These are phyloP conservation scores for Xerocomus amazonicus DNA, from an alignment of 1,284 basidiomycete genomes.

Conservation along the genomic window DNA sequence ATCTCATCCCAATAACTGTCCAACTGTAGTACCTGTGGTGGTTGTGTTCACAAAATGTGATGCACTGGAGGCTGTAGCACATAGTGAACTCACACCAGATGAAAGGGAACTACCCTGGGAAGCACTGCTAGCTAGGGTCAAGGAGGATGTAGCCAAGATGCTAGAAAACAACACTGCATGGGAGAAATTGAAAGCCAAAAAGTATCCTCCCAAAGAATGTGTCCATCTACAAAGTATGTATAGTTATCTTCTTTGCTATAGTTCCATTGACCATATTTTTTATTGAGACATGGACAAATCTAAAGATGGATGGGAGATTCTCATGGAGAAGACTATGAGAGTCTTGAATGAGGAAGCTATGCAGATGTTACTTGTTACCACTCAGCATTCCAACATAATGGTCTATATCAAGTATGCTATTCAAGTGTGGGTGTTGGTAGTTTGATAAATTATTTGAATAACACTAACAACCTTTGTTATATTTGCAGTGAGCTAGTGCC, in stretches of 20 bases:
- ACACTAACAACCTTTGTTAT: neutral
- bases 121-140: neutral
- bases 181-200: neutral
- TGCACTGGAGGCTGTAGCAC: neutral
- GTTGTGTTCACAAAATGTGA: conserved; percentile 2
- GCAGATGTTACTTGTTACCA: conserved; percentile 5
- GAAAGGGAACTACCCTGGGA: neutral
- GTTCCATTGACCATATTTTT: neutral
- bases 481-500: neutral
- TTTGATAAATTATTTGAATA: neutral
- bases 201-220: neutral
- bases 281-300: conserved; percentile 5
- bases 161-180: neutral
- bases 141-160: neutral
- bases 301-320: neutral
- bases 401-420: neutral
- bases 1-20: too few relatives aligned
- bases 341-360: neutral
- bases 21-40: neutral
- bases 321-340: conserved; percentile 1
- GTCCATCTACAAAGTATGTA: neutral
- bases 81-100: neutral
- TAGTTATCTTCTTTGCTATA: too few relatives aligned
- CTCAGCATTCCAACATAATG: neutral
- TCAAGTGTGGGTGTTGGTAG: neutral